Evolutionary conservation across 2,329 filamentous ascomycete genomes (phyloP), one percentile per base, ranked within the genome.

Genomic region (Epichloe sylvatica): DNA sequence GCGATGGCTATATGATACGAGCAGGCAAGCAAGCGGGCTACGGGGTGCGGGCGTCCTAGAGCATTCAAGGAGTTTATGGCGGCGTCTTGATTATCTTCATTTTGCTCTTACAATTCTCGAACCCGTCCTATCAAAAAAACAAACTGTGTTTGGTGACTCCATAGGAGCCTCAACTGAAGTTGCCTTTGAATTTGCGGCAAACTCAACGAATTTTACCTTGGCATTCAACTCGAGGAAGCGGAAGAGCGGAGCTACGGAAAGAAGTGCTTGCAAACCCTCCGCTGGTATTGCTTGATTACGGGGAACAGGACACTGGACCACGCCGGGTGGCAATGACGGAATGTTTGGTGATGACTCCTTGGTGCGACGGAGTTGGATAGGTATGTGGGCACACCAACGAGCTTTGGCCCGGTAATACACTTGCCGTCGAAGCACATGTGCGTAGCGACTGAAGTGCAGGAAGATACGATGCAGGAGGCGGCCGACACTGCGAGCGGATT

Each of bases 31-130:
- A 30, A 38, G 46, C 23, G 36, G 45, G 21, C 25, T 41, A 35
- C 42, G 23, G 46, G 44, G 25, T 49, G 52, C 49, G 54, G 59
- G 59, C 59, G 60, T 50, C 38, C n/a, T 43, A 39, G 45, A 54
- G 51, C 55, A 53, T 57, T 47, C 41, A 46, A 38, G 51, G 54
- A 52, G 51, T 53, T 57, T 54, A 40, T 33, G 40, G 44, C 11
- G 46, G 51, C 37, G 25, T 47, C 39, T 33, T 40, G n/a, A 11
- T 17, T 9, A 9, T 43, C 13, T 42, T 13, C 17, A 40, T 36
- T 44, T 38, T 41, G 30, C 30, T 17, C 46, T 42, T 13, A 17
- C 17, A 19, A 36, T 19, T 13, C 21, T 9, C 35, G 35, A 21
- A 12, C 12, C 46, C 15, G 34, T 34, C 11, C 13, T 15, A 37